phyloP scores from a whole-genome alignment of 1,139 yeast species.

The Magnusiomyces tetraspermus region DNA sequence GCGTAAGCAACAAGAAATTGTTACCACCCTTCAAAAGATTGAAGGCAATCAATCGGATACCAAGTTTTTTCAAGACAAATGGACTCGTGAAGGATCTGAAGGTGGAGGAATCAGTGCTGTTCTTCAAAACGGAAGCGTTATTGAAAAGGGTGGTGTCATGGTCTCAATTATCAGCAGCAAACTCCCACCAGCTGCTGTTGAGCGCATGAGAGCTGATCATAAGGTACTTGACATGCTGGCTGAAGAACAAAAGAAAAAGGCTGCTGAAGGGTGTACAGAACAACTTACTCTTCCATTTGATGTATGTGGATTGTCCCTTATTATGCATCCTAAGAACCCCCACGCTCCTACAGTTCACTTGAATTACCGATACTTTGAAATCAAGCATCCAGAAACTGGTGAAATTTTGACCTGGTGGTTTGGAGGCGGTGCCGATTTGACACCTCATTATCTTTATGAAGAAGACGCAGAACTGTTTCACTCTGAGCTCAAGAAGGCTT shows the following conservation, averaged over 20 bases:
- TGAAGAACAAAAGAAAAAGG: constrained; percentile 37
- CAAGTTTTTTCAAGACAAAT: constrained; percentile 63
- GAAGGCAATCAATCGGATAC: constrained; percentile 38
- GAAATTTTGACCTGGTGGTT: constrained; percentile 96
- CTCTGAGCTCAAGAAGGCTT: constrained; percentile 64
- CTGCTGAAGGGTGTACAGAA: neutral
- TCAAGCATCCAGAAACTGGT: constrained; percentile 56
- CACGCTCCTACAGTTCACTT: constrained; percentile 95
- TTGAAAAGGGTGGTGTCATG: constrained; percentile 94
- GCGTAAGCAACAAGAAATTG: constrained; percentile 71
- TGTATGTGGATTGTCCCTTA: constrained; percentile 90
- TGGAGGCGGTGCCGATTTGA: constrained; percentile 96
- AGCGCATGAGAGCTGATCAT: constrained; percentile 84
- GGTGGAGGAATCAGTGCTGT: constrained; percentile 95
- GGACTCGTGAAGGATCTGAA: constrained; percentile 74
- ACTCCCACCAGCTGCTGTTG: constrained; percentile 78
- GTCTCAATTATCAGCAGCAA: constrained; percentile 81
- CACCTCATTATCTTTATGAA: constrained; percentile 82
- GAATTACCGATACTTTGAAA: constrained; percentile 91
- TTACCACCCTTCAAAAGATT: constrained; percentile 58
- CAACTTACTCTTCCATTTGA: constrained; percentile 47
- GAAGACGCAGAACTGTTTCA: constrained; percentile 87
- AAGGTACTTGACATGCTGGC: constrained; percentile 49
- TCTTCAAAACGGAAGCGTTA: constrained; percentile 75
- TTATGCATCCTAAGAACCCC: constrained; percentile 88